A percentile compares a stretch with the other conserved stretches of the same genome.
Conservation (phyloP, 306 rosid species). For the Dicorynia guianensis region DNA sequence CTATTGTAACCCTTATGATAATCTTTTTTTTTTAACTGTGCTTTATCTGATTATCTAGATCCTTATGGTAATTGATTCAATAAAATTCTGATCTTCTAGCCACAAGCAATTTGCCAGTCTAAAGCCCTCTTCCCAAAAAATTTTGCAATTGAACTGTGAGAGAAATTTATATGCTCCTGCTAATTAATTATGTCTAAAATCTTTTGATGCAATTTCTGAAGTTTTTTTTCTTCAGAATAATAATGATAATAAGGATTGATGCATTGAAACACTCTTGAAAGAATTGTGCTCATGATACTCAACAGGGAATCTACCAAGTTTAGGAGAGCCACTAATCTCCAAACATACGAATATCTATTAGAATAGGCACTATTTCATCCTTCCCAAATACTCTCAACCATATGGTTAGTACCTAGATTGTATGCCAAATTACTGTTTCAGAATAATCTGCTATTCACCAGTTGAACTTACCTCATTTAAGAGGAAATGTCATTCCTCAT, state of each 20-base stretch:
- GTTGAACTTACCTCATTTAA: neutral
- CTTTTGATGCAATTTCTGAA: neutral
- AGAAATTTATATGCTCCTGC: neutral
- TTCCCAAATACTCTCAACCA: neutral
- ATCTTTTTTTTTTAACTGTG: neutral
- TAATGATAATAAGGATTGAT: neutral
- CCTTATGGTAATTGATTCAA: neutral
- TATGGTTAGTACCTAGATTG: neutral
- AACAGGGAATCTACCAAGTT: neutral
- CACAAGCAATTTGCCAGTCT: neutral
- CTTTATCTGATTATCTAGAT: neutral
- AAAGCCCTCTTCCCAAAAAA: no score
- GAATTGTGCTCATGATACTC: neutral
- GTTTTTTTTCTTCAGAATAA: neutral
- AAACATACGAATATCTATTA: neutral
- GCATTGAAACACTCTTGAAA: neutral
- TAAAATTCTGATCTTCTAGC: no score
- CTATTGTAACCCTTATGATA: neutral
- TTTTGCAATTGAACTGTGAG: neutral
- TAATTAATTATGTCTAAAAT: neutral
- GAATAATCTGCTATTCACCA: neutral
- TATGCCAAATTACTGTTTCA: slow-evolving; percentile 4
- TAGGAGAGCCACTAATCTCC: neutral
- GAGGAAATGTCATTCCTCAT: neutral
- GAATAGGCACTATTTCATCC: no score